phyloP scores from a whole-genome alignment of 306 rosid genomes.

The Albizia julibrissin region DNA sequence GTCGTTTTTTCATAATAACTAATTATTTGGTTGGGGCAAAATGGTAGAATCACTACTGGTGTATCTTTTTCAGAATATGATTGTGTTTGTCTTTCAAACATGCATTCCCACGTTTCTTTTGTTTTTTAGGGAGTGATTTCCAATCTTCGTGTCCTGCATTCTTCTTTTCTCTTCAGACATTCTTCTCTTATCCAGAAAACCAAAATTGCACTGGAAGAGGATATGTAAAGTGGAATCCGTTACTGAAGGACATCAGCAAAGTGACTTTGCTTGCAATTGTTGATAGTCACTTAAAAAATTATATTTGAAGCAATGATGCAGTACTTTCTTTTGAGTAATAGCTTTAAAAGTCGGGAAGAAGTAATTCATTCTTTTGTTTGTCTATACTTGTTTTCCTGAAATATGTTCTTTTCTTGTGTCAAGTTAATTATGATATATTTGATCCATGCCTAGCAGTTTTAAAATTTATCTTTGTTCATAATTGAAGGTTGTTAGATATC shows the following conservation, averaged over 20 bases:
- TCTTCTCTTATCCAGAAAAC: constrained; percentile 10
- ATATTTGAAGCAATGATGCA: not conserved
- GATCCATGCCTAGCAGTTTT: constrained; percentile 10
- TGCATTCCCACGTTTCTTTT: constrained; percentile 1
- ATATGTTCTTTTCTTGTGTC: constrained; percentile 12
- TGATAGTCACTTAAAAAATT: constrained; percentile 24
- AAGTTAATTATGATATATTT: constrained; percentile 20
- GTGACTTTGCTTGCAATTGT: constrained; percentile 13
- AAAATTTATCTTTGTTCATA: constrained; percentile 35
- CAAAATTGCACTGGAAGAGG: constrained; percentile 10
- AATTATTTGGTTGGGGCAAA: not conserved
- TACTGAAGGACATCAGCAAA: not conserved
- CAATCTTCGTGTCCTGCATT: constrained; percentile 3
- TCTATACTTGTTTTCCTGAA: not conserved
- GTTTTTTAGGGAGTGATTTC: constrained; percentile 13
- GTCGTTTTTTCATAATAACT: not conserved
- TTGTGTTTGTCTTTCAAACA: constrained; percentile 16
- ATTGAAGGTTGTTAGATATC: constrained; percentile 95
- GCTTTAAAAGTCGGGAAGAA: constrained; percentile 16
- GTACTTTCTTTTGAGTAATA: constrained; percentile 12
- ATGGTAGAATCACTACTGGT: no score
- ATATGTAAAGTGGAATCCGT: not conserved
- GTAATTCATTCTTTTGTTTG: not conserved
- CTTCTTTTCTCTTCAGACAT: not conserved
- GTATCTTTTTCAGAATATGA: not conserved